Conservation (phyloP, 2,329 filamentous ascomycete genomes). For the Xylariaceae sp. region DNA sequence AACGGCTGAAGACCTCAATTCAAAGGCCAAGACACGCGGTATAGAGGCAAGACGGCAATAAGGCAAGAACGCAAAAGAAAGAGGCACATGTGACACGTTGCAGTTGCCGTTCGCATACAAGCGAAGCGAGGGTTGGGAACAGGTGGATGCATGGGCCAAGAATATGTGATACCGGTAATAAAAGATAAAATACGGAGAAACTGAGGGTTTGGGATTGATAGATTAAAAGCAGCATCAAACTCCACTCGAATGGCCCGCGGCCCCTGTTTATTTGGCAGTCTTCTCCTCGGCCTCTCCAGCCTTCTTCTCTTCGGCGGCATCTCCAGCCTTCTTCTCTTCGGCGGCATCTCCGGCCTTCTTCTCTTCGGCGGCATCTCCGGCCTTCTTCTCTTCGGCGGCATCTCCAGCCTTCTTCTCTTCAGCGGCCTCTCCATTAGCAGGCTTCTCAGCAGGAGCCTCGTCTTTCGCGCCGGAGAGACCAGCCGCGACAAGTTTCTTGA, state of each 20-base stretch:
- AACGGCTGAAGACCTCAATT: neutral
- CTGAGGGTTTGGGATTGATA: neutral
- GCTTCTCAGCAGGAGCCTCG: slow-evolving; percentile 22
- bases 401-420: slow-evolving; percentile 41
- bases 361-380: too few species aligned
- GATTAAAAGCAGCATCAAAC: slow-evolving; percentile 15
- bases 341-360: too few species aligned
- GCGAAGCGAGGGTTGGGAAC: slow-evolving; percentile 2
- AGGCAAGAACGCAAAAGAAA: neutral
- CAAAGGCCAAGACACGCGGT: neutral
- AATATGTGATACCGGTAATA: slow-evolving; percentile 7
- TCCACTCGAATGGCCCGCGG: slow-evolving; percentile 1
- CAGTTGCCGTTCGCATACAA: slow-evolving; percentile 3
- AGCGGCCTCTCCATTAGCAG: slow-evolving; percentile 26
- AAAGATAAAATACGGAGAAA: neutral
- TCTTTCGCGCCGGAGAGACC: slow-evolving; percentile 26
- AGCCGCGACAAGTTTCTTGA: slow-evolving; percentile 62
- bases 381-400: slow-evolving; percentile 16
- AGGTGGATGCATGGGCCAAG: slow-evolving; percentile 1
- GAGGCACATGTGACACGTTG: slow-evolving; percentile 6
- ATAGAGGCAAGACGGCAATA: neutral
- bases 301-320: neutral
- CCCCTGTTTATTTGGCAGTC: slow-evolving; percentile 11
- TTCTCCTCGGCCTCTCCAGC: slow-evolving; percentile 40
- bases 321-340: too few species aligned